These are phyloP conservation scores for Globisporangium echinulatum DNA, from an alignment of 352 stramenopile genomes.

Conservation along the genomic window DNA sequence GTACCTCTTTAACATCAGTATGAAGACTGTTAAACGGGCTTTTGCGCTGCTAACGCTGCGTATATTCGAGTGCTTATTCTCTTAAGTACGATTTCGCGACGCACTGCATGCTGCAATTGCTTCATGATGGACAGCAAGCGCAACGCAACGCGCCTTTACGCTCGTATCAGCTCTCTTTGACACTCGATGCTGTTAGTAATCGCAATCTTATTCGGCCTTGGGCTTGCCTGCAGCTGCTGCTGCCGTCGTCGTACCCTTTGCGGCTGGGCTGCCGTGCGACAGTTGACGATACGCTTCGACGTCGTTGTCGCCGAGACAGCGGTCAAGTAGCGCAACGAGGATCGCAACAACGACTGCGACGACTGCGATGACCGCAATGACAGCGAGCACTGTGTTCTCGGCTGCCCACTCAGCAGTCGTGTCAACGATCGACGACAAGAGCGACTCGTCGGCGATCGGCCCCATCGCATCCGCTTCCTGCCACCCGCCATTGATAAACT, in stretches of 20 bases:
- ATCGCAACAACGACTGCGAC: conserved; percentile 63
- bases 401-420: conserved; percentile 55
- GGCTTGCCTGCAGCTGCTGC: conserved; percentile 20
- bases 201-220: conserved; percentile 33
- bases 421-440: conserved; percentile 60
- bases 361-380: conserved; percentile 44
- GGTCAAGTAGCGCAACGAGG: conserved; percentile 65
- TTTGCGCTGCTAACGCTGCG: too few species aligned
- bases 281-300: conserved; percentile 46
- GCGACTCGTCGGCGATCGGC: conserved; percentile 53
- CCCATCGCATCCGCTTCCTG: conserved; percentile 42
- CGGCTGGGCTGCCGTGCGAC: conserved; percentile 18
- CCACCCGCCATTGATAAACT: conserved; percentile 56
- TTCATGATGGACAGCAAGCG: too few species aligned
- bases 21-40: not conserved
- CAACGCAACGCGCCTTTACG: too few species aligned
- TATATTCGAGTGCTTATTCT: not conserved
- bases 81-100: not conserved
- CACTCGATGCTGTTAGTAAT: too few species aligned
- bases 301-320: conserved; percentile 65
- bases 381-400: conserved; percentile 62
- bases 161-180: not conserved
- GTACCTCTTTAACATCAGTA: conserved; percentile 7
- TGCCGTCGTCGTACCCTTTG: conserved; percentile 17
- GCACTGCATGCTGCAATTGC: too few species aligned